Percentiles rank a stretch among this genome's conserved stretches.
Evolutionary conservation across 768 basidiomycete genomes (phyloP).

Genomic region (Xerocomellus dryophilus): DNA sequence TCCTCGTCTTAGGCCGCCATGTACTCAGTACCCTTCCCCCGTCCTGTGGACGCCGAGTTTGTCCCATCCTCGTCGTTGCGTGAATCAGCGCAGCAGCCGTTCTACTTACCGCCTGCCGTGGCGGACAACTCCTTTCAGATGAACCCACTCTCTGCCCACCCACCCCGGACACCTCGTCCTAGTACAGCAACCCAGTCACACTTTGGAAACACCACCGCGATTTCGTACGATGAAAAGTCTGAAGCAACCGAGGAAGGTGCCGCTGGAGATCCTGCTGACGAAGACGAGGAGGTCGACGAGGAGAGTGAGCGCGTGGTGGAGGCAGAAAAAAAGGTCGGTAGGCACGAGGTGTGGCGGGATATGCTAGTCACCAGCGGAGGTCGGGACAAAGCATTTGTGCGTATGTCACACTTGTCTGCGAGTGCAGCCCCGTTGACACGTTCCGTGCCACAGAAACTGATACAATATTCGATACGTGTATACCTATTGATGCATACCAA

Average conservation of each 20-base stretch:
- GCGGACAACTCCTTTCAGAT: constrained; percentile 66
- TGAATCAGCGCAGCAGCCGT: constrained; percentile 43
- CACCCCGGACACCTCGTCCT: constrained; percentile 67
- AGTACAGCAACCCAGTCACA: constrained; percentile 27
- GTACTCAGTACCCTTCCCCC: constrained; percentile 68
- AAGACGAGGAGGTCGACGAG: constrained; percentile 46
- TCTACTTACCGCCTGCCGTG: constrained; percentile 54
- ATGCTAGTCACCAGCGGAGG: constrained; percentile 75
- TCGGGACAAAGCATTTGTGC: constrained; percentile 81
- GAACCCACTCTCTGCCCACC: constrained; percentile 77
- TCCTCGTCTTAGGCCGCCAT: constrained; percentile 34
- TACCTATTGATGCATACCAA: constrained; percentile 69
- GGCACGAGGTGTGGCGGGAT: constrained; percentile 77
- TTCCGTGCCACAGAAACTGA: constrained; percentile 60
- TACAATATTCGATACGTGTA: constrained; percentile 78
- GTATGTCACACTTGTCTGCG: constrained; percentile 27
- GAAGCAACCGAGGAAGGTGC: constrained; percentile 28
- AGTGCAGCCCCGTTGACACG: neutral
- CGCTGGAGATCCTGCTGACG: constrained; percentile 23
- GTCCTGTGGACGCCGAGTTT: constrained; percentile 37
- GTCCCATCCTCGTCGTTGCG: constrained; percentile 38
- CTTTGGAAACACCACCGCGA: constrained; percentile 17
- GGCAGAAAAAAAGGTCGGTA: constrained; percentile 46
- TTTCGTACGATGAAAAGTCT: constrained; percentile 44
- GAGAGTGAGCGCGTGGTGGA: constrained; percentile 45